Conservation (phyloP, 2,329 filamentous ascomycete species). For the Thelonectria rubi region DNA sequence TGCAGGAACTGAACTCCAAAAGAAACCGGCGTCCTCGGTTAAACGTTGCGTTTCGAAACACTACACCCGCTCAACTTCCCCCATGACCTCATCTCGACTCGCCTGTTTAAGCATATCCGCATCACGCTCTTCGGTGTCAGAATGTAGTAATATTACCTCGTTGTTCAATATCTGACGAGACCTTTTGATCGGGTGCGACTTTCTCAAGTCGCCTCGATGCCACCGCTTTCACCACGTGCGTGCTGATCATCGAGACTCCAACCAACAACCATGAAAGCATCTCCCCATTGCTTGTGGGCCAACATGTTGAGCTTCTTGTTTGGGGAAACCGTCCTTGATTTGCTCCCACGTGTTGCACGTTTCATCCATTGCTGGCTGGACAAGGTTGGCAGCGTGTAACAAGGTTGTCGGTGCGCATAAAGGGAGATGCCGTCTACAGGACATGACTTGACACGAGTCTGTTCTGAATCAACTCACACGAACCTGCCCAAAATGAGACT, state of each 20-base stretch:
- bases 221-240: slow-evolving; percentile 24
- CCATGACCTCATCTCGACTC: background rate
- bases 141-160: slow-evolving; percentile 2
- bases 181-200: background rate
- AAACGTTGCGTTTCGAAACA: too few species aligned
- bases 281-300: slow-evolving; percentile 6
- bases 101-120: slow-evolving; percentile 16
- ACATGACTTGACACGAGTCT: too few species aligned
- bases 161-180: background rate
- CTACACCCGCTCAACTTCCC: background rate
- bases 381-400: too few species aligned
- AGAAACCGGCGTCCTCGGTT: too few species aligned
- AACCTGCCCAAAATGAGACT: slow-evolving; percentile 31
- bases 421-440: too few species aligned
- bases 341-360: slow-evolving; percentile 7
- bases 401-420: too few species aligned
- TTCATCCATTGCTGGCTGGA: background rate
- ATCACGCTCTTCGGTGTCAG: background rate
- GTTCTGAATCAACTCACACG: background rate
- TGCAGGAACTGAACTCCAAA: too few species aligned
- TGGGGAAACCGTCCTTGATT: slow-evolving; percentile 4
- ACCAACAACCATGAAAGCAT: slow-evolving; percentile 6
- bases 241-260: slow-evolving; percentile 15
- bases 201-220: slow-evolving; percentile 2
- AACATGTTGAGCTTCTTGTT: slow-evolving; percentile 2